Conservation (phyloP, 768 basidiomycete species). For the Mycena capillaripes region DNA sequence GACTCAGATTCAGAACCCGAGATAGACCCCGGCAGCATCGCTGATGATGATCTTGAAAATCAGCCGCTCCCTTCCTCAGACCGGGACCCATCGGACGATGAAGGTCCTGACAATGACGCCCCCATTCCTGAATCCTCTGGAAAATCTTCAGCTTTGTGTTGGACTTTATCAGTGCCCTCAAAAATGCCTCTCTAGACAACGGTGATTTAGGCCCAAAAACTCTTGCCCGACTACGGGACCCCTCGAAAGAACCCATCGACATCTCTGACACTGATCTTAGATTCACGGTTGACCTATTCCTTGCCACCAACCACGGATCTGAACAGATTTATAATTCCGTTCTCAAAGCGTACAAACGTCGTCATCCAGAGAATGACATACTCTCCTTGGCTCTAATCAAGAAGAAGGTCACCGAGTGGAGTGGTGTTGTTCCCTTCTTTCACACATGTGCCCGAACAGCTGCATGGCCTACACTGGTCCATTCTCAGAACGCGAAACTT, state of each 20-base stretch:
- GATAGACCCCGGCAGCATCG: too few relatives aligned
- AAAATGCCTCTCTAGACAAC: conserved; percentile 1
- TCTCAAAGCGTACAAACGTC: not conserved
- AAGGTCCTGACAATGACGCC: too few relatives aligned
- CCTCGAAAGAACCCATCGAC: not conserved
- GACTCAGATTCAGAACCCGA: too few relatives aligned
- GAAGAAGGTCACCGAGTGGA: conserved; percentile 20
- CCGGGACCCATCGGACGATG: too few relatives aligned
- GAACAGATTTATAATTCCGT: not conserved
- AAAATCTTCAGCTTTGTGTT: too few relatives aligned
- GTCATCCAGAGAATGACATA: not conserved
- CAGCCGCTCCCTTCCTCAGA: too few relatives aligned
- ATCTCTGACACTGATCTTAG: not conserved
- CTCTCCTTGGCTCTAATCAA: not conserved
- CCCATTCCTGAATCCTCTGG: too few relatives aligned
- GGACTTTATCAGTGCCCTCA: not conserved
- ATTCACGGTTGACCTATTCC: not conserved
- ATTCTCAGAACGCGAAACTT: conserved; percentile 27
- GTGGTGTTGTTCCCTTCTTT: conserved; percentile 37
- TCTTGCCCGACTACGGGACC: not conserved
- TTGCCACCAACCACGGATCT: not conserved
- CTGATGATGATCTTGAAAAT: too few relatives aligned
- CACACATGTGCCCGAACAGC: conserved; percentile 44
- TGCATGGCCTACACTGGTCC: conserved; percentile 45
- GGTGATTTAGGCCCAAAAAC: not conserved